Percentiles rank a stretch among this genome's conserved stretches.
phyloP scores from a whole-genome alignment of 371 early-diverging fungal species.

The Syncephalastrum contaminatum region DNA sequence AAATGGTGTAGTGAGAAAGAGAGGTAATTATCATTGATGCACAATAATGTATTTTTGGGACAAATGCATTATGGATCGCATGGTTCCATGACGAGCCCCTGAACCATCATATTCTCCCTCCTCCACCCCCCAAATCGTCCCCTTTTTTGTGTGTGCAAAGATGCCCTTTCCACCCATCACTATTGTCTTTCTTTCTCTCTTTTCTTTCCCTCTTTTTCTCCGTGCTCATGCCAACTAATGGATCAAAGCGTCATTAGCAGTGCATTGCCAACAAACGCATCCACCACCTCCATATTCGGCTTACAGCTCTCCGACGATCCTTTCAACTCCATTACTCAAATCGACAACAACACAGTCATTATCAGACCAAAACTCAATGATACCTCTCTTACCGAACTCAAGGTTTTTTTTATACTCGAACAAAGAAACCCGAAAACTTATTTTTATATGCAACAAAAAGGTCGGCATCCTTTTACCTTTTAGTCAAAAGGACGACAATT shows the following conservation, averaged over 20 bases:
- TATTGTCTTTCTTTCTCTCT: conserved; percentile 7
- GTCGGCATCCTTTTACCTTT: conserved; percentile 49
- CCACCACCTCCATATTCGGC: conserved; percentile 31
- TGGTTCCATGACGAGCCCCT: conserved; percentile 3
- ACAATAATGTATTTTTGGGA: no score
- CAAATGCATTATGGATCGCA: no score
- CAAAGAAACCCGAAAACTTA: neutral
- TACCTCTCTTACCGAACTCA: conserved; percentile 33
- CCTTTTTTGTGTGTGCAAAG: no score
- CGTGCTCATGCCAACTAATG: conserved; percentile 6
- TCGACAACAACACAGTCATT: conserved; percentile 38
- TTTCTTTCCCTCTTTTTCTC: conserved; percentile 11
- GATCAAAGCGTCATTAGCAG: conserved; percentile 10
- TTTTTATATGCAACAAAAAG: conserved; percentile 13
- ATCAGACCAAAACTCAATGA: conserved; percentile 41
- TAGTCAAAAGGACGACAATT: conserved; percentile 38
- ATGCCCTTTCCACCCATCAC: no score
- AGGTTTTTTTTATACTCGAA: conserved; percentile 19
- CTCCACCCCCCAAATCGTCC: neutral
- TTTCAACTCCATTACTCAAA: conserved; percentile 35
- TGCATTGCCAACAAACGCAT: conserved; percentile 4
- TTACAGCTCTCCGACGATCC: conserved; percentile 25
- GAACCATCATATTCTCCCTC: neutral
- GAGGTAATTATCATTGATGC: no score
- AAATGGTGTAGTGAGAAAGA: no score